A percentile compares a stretch with the other conserved stretches of the same genome.
Conservation (phyloP, 345 rosid species). For the Nephelium lappaceum region DNA sequence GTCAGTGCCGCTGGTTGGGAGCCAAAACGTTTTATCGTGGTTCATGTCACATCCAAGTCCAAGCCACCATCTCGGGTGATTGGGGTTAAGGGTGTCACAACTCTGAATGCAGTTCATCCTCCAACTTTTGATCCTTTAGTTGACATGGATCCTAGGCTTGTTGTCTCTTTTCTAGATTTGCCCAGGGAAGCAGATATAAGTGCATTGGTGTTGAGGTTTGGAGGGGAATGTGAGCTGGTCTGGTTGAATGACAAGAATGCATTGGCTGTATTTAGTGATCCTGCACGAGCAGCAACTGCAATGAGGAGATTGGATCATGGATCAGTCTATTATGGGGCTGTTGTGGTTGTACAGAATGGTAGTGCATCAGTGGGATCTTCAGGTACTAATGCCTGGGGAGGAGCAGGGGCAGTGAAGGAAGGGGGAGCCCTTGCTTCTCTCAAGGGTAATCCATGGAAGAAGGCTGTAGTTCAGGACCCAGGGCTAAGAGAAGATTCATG, state of each 20-base stretch:
- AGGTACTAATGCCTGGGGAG: conserved; percentile 66
- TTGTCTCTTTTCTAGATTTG: conserved; percentile 83
- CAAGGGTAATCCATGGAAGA: conserved; percentile 85
- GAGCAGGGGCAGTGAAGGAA: conserved; percentile 34
- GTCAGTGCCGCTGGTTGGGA: conserved; percentile 85
- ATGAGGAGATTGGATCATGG: conserved; percentile 96
- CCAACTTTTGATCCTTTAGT: conserved; percentile 72
- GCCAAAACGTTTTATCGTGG: conserved; percentile 84
- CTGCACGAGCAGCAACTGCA: conserved; percentile 97
- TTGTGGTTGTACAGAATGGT: conserved; percentile 47
- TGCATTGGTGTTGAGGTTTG: conserved; percentile 80
- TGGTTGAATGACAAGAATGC: conserved; percentile 97
- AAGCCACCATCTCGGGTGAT: conserved; percentile 77
- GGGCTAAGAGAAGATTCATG: conserved; percentile 62
- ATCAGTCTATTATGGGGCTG: conserved; percentile 78
- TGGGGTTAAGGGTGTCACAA: conserved; percentile 61
- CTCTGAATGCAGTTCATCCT: conserved; percentile 48
- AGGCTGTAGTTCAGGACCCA: conserved; percentile 65
- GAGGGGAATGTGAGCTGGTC: conserved; percentile 93
- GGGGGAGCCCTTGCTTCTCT: conserved; percentile 33
- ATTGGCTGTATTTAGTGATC: conserved; percentile 84
- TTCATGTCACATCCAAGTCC: conserved; percentile 76
- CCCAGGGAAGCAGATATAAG: conserved; percentile 90
- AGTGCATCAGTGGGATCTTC: conserved; percentile 35
- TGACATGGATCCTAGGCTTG: conserved; percentile 97